A percentile compares a stretch with the other conserved stretches of the same genome.
phyloP scores from a whole-genome alignment of 768 basidiomycete species.

The Phlebiopsis gigantea region DNA sequence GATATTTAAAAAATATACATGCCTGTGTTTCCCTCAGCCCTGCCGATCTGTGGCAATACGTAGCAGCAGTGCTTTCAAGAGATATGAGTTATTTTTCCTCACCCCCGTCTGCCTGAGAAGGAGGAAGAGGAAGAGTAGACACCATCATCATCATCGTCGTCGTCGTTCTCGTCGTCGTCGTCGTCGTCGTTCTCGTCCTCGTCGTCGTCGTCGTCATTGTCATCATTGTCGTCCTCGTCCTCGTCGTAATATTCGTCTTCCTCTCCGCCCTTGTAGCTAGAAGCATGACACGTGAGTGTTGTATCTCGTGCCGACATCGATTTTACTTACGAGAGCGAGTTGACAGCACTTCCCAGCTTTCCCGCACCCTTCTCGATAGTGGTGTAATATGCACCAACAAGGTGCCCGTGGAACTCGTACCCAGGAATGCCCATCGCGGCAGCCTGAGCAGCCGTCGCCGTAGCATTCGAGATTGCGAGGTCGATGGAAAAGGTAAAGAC shows the following conservation, averaged over 20 bases:
- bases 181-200: no score
- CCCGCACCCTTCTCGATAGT: not conserved
- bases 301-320: not conserved
- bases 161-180: no score
- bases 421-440: not conserved
- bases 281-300: not conserved
- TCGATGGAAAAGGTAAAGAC: not conserved
- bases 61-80: no score
- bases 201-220: no score
- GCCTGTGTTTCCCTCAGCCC: no score
- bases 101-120: no score
- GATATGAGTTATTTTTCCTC: no score
- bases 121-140: no score
- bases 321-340: not conserved
- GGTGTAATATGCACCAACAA: not conserved
- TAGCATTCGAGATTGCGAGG: not conserved
- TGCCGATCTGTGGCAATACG: no score
- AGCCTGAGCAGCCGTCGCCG: not conserved
- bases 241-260: not conserved
- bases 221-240: no score
- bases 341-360: not conserved
- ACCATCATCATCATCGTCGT: no score
- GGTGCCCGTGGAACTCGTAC: not conserved
- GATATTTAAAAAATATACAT: no score
- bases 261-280: not conserved